Evolutionary conservation across 2,329 filamentous ascomycete genomes (phyloP).

Genomic region (Ophiosphaerella herpotricha): DNA sequence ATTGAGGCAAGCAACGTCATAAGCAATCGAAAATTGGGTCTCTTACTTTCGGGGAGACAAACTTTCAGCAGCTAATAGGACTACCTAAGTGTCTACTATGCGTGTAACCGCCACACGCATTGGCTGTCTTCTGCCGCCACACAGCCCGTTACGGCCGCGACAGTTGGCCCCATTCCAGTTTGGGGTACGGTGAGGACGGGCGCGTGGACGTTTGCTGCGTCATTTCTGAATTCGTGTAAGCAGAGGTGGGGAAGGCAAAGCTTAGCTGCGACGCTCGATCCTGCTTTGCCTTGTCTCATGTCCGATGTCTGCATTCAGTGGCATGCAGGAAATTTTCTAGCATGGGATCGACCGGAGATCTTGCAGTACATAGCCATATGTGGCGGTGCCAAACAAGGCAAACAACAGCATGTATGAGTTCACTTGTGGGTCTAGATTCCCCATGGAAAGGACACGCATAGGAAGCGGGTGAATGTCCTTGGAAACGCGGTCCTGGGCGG

Average conservation of each 20-base stretch:
- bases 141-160: slow-evolving; percentile 7
- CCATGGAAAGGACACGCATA: slow-evolving; percentile 8
- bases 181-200: slow-evolving; percentile 15
- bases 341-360: slow-evolving; percentile 8
- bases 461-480: slow-evolving; percentile 1
- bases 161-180: slow-evolving; percentile 11
- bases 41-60: slow-evolving; percentile 1
- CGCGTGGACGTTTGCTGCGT: slow-evolving; percentile 28
- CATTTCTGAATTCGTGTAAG: slow-evolving; percentile 23
- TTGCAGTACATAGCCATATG: slow-evolving; percentile 19
- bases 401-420: slow-evolving; percentile 2
- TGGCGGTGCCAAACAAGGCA: slow-evolving; percentile 21
- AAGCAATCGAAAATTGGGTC: slow-evolving; percentile 1
- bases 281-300: slow-evolving; percentile 20
- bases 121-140: slow-evolving; percentile 18
- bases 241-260: slow-evolving; percentile 27
- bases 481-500: slow-evolving; percentile 12
- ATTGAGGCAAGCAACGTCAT: slow-evolving; percentile 14
- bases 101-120: slow-evolving; percentile 17
- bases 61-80: slow-evolving; percentile 1
- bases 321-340: neutral
- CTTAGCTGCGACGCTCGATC: slow-evolving; percentile 28
- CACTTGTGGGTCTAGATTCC: slow-evolving; percentile 19
- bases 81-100: neutral
- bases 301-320: slow-evolving; percentile 5